These are phyloP conservation scores for Nannochloris sp. DNA, from an alignment of 139 green algal genomes.

Conservation along the genomic window DNA sequence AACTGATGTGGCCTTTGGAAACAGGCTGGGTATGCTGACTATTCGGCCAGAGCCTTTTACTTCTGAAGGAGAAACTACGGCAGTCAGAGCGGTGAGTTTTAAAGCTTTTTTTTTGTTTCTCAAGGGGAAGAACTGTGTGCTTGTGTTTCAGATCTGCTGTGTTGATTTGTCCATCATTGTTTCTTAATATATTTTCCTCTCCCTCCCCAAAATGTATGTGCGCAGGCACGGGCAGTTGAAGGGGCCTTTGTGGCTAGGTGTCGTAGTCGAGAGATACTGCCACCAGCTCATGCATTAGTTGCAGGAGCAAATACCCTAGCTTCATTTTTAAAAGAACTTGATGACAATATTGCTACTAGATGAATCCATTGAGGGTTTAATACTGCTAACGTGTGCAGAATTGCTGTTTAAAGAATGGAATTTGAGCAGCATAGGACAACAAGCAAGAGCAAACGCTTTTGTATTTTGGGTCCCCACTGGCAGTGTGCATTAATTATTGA, in stretches of 20 bases:
- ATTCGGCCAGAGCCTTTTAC: slow-evolving; percentile 66
- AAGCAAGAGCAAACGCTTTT: no score
- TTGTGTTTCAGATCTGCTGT: not conserved
- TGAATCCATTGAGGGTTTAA: no score
- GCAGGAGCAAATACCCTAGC: not conserved
- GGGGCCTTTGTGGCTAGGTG: slow-evolving; percentile 46
- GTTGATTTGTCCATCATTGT: no score
- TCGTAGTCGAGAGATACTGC: slow-evolving; percentile 29
- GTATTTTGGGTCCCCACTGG: no score
- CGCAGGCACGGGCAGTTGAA: slow-evolving; percentile 50
- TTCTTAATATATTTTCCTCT: not conserved
- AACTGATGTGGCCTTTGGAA: slow-evolving; percentile 87
- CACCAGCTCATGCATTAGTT: slow-evolving; percentile 34
- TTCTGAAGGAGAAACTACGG: slow-evolving; percentile 48
- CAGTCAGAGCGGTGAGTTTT: slow-evolving; percentile 42
- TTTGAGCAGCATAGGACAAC: no score
- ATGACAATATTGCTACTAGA: no score
- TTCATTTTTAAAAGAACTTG: slow-evolving; percentile 13
- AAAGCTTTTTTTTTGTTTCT: not conserved
- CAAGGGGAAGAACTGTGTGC: not conserved
- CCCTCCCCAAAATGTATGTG: not conserved
- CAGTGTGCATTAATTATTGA: no score
- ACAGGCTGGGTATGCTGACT: slow-evolving; percentile 79
- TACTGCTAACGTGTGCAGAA: no score
- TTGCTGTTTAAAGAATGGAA: no score